Evolutionary conservation across 2,329 filamentous ascomycete species (phyloP).

Genomic region (Trichoderma endophyticum): DNA sequence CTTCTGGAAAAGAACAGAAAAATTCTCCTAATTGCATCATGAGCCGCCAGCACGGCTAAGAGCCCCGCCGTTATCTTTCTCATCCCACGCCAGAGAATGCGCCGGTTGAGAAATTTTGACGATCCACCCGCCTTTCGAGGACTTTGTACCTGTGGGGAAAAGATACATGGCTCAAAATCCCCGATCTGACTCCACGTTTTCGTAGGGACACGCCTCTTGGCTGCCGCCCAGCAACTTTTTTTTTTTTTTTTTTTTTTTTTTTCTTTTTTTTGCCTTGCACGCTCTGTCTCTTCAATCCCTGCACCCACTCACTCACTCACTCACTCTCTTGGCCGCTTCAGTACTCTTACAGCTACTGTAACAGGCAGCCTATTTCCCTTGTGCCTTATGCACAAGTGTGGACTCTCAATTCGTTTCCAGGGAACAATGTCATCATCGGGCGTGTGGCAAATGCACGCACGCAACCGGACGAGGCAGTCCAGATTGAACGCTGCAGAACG

Average conservation of each 20-base stretch:
- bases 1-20: conserved; percentile 10
- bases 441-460: conserved; percentile 2
- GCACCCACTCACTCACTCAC: background rate
- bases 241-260: background rate
- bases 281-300: background rate
- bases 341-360: background rate
- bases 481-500: background rate
- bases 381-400: conserved; percentile 17
- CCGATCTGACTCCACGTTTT: conserved; percentile 20
- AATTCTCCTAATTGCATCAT: conserved; percentile 20
- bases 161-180: conserved; percentile 10
- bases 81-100: conserved; percentile 3
- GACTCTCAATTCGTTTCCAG: background rate
- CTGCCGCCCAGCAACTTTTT: background rate
- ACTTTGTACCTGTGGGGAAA: conserved; percentile 19
- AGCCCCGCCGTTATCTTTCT: conserved; percentile 13
- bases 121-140: background rate
- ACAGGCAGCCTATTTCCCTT: conserved; percentile 3
- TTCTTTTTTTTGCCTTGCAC: background rate
- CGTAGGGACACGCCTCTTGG: conserved; percentile 16
- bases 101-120: conserved; percentile 16
- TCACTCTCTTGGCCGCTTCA: background rate
- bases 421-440: conserved; percentile 3
- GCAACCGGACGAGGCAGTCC: background rate
- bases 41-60: background rate